Conservation (phyloP, 2,329 filamentous ascomycete genomes). For the Fusarium globosum region DNA sequence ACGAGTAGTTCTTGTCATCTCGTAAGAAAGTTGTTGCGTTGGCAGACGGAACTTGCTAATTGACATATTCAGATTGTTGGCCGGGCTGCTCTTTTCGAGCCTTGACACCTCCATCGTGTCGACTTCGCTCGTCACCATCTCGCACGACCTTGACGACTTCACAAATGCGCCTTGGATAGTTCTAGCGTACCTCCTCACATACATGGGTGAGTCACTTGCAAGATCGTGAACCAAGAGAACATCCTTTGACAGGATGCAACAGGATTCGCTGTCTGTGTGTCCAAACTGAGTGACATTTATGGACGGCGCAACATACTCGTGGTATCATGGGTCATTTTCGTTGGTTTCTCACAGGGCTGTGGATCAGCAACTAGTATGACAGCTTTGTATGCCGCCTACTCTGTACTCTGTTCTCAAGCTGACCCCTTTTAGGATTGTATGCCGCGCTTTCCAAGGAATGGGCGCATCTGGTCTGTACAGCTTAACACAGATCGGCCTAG, state of each 20-base stretch:
- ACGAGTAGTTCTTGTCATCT: slow-evolving; percentile 50
- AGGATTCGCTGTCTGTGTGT: slow-evolving; percentile 68
- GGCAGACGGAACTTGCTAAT: slow-evolving; percentile 27
- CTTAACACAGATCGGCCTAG: slow-evolving; percentile 66
- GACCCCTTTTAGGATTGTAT: slow-evolving; percentile 61
- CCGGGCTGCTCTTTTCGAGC: slow-evolving; percentile 66
- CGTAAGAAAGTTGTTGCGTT: slow-evolving; percentile 43
- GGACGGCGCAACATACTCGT: slow-evolving; percentile 63
- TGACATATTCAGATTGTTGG: slow-evolving; percentile 55
- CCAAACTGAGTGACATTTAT: slow-evolving; percentile 70
- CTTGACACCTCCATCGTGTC: slow-evolving; percentile 69
- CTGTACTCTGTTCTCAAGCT: slow-evolving; percentile 23
- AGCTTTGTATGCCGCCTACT: slow-evolving; percentile 56
- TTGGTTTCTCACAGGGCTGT: slow-evolving; percentile 66
- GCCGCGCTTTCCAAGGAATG: slow-evolving; percentile 68
- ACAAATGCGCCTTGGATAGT: slow-evolving; percentile 66
- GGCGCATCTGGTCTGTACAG: slow-evolving; percentile 72
- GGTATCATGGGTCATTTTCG: slow-evolving; percentile 64
- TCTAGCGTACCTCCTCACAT: slow-evolving; percentile 66
- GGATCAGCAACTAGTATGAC: slow-evolving; percentile 62
- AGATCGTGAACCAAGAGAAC: not conserved
- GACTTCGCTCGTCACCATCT: slow-evolving; percentile 68
- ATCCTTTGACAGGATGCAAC: slow-evolving; percentile 22
- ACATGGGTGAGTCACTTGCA: slow-evolving; percentile 58
- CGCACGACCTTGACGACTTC: slow-evolving; percentile 62